Conservation (phyloP, 176 grass and related monocot genomes). For the Poa annua region DNA sequence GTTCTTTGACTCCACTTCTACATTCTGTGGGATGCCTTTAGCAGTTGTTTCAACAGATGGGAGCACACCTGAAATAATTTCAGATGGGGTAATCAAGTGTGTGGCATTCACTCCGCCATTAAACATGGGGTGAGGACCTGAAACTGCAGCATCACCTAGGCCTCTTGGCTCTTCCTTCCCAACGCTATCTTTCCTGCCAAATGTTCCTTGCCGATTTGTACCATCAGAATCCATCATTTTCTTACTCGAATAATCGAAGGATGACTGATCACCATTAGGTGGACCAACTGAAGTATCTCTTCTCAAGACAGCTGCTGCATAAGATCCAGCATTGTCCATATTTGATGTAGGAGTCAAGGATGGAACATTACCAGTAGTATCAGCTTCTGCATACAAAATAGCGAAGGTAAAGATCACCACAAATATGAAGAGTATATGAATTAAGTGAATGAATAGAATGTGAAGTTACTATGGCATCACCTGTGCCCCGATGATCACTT, state of each 20-base stretch:
- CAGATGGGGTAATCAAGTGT: conserved; percentile 76
- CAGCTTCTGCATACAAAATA: conserved; percentile 50
- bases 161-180: conserved; percentile 35
- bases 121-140: conserved; percentile 58
- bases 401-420: conserved; percentile 48
- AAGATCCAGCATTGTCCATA: conserved; percentile 50
- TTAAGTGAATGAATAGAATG: conserved; percentile 30
- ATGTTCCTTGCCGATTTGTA: conserved; percentile 40
- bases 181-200: conserved; percentile 41
- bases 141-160: conserved; percentile 47
- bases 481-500: conserved; percentile 30
- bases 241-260: conserved; percentile 47
- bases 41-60: conserved; percentile 46
- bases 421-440: conserved; percentile 38
- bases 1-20: conserved; percentile 49
- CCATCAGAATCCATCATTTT: conserved; percentile 45
- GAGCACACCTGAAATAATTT: conserved; percentile 78
- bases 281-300: conserved; percentile 53
- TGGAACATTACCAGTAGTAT: conserved; percentile 46
- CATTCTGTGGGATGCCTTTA: conserved; percentile 39
- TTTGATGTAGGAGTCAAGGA: conserved; percentile 46
- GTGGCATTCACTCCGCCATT: conserved; percentile 46
- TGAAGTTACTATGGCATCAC: conserved; percentile 41
- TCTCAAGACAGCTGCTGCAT: conserved; percentile 47
- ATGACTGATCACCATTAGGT: conserved; percentile 48